Evolutionary conservation across 257 asterid genomes (phyloP).

Genomic region (Solanum virginianum): DNA sequence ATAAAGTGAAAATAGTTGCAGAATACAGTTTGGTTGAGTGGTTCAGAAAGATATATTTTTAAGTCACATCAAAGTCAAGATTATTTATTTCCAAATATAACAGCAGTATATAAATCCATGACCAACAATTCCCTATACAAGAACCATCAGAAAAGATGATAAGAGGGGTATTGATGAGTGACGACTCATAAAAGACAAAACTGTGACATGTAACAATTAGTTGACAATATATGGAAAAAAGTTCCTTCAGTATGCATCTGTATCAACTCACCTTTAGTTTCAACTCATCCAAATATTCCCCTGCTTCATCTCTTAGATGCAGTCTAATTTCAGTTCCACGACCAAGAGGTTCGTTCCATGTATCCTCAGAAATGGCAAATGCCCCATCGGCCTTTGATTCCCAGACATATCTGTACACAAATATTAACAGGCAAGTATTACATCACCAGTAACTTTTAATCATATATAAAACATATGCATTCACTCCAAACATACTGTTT

Average conservation of each 20-base stretch:
- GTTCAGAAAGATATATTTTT: background rate
- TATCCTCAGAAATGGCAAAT: constrained; percentile 82
- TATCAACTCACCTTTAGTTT: constrained; percentile 56
- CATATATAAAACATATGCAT: background rate
- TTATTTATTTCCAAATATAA: background rate
- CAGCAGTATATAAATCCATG: background rate
- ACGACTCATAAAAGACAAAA: background rate
- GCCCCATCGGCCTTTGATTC: constrained; percentile 97
- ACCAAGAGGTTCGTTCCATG: constrained; percentile 87
- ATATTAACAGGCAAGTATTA: background rate
- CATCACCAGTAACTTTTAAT: background rate
- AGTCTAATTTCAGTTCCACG: constrained; percentile 90
- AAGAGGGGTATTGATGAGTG: background rate
- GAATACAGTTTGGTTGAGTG: background rate
- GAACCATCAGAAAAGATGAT: background rate
- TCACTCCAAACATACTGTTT: constrained; percentile 51
- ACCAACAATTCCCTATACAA: background rate
- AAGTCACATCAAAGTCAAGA: background rate
- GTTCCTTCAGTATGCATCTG: background rate
- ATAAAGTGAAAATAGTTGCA: background rate
- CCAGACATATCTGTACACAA: constrained; percentile 63
- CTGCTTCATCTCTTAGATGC: constrained; percentile 89
- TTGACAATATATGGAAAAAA: background rate
- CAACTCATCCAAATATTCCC: constrained; percentile 72
- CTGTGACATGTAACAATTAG: background rate